phyloP scores from a whole-genome alignment of 768 basidiomycete genomes.

The Suillus paluster region DNA sequence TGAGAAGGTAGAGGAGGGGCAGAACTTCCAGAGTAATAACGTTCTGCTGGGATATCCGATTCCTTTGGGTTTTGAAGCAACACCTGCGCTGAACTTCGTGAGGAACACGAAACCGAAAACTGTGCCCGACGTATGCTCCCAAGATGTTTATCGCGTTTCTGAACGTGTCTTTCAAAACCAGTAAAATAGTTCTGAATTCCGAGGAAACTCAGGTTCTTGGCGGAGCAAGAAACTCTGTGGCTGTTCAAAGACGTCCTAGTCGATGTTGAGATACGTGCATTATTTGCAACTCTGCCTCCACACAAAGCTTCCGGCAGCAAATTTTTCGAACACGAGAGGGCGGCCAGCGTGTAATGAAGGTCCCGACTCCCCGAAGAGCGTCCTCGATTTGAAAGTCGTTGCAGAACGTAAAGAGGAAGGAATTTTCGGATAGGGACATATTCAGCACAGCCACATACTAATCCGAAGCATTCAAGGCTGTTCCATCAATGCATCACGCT shows the following conservation, averaged over 20 bases:
- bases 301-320: not conserved
- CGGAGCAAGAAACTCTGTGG: conserved; percentile 2
- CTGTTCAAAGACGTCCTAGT: not conserved
- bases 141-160: not conserved
- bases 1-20: conserved; percentile 27
- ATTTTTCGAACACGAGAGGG: not conserved
- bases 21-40: conserved; percentile 33
- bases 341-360: not conserved
- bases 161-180: conserved; percentile 15
- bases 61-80: conserved; percentile 19
- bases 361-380: not conserved
- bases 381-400: not conserved
- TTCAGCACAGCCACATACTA: not conserved
- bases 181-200: conserved; percentile 36
- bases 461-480: no score
- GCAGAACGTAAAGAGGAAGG: not conserved
- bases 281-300: no score
- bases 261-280: not conserved
- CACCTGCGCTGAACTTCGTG: conserved; percentile 9
- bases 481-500: no score
- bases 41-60: conserved; percentile 28
- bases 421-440: not conserved
- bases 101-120: conserved; percentile 23
- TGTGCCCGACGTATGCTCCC: conserved; percentile 3
- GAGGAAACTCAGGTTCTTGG: conserved; percentile 29